A percentile compares a stretch with the other conserved stretches of the same genome.
phyloP scores from a whole-genome alignment of 2,329 filamentous ascomycete species.

The Dryadomyces sulphureus region DNA sequence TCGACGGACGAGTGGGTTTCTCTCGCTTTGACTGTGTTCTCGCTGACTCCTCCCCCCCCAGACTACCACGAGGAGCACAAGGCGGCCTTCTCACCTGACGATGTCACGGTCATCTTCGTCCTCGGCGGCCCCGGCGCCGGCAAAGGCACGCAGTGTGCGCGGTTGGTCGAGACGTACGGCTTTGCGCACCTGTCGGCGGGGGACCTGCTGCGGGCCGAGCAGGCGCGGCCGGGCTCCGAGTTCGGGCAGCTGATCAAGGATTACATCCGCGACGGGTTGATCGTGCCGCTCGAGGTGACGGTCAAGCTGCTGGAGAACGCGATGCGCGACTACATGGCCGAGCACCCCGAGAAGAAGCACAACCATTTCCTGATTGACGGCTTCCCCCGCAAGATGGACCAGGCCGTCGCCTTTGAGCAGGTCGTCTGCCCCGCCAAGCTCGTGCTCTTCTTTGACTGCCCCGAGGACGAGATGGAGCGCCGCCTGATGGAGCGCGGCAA shows the following conservation, averaged over 20 bases:
- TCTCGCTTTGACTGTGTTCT: background rate
- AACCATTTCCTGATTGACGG: conserved; percentile 65
- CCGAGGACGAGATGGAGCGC: conserved; percentile 75
- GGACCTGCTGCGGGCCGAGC: conserved; percentile 85
- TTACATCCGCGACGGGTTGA: conserved; percentile 87
- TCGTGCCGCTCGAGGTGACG: conserved; percentile 98
- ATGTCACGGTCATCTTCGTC: conserved; percentile 90
- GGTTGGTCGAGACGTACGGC: conserved; percentile 72
- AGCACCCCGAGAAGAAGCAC: conserved; percentile 22
- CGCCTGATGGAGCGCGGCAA: conserved; percentile 78
- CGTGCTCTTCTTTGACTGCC: conserved; percentile 89
- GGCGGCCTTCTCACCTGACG: conserved; percentile 55
- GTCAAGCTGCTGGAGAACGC: conserved; percentile 87
- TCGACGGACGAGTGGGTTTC: conserved; percentile 19
- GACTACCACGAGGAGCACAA: conserved; percentile 5
- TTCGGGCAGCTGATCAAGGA: conserved; percentile 87
- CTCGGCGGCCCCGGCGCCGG: conserved; percentile 91
- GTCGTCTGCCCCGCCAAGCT: conserved; percentile 70
- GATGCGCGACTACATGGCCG: conserved; percentile 54
- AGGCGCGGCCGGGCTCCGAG: conserved; percentile 69
- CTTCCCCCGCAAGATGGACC: conserved; percentile 94
- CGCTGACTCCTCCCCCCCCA: background rate
- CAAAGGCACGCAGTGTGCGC: conserved; percentile 90
- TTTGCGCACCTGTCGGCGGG: conserved; percentile 91
- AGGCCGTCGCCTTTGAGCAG: conserved; percentile 87